phyloP scores from a whole-genome alignment of 305 asterid genomes.

The Fraxinus paxiana region DNA sequence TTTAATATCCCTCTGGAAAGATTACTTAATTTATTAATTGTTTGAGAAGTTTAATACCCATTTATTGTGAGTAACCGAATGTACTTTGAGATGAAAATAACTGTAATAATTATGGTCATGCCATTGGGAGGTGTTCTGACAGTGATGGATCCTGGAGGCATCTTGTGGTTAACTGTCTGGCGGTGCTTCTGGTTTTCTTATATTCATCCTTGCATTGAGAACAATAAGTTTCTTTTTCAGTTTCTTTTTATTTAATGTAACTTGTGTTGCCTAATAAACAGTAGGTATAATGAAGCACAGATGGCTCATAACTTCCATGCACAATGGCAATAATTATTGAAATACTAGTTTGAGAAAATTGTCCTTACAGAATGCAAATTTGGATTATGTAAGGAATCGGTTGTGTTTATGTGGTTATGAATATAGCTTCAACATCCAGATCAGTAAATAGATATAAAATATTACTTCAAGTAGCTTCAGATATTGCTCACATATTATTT shows the following conservation, averaged over 20 bases:
- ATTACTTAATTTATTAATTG: conserved; percentile 4
- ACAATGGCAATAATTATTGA: not conserved
- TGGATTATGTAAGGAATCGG: not conserved
- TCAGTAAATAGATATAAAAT: not conserved
- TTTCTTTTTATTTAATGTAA: not conserved
- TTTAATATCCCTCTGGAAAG: conserved; percentile 13
- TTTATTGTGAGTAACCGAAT: conserved; percentile 14
- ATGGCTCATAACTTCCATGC: not conserved
- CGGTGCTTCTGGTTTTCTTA: not conserved
- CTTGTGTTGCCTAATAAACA: not conserved
- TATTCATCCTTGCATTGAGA: not conserved
- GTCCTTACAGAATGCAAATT: not conserved
- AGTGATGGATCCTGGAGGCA: not conserved
- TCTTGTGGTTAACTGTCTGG: not conserved
- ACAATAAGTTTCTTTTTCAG: not conserved
- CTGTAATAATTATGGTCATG: not conserved
- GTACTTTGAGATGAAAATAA: not conserved
- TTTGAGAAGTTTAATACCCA: not conserved
- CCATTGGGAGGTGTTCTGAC: not conserved
- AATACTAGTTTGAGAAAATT: not conserved
- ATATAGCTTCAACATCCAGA: not conserved
- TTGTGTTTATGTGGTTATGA: not conserved
- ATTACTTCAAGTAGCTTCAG: not conserved
- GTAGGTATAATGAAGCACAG: not conserved
- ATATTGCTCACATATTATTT: not conserved